These are phyloP conservation scores for Leonotis leonurus DNA, from an alignment of 257 asterid species.

Conservation along the genomic window DNA sequence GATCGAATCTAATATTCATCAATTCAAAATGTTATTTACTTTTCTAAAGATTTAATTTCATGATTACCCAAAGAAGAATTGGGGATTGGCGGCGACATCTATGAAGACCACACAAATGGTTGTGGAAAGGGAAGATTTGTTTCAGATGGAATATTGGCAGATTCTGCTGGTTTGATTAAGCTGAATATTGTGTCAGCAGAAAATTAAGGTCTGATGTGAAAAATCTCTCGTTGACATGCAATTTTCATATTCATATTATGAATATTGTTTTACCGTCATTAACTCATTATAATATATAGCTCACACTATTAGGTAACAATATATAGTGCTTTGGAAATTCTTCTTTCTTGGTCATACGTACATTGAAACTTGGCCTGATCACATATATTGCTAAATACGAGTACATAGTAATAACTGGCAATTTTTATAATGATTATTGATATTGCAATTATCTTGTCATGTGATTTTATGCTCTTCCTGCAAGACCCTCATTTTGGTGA, in stretches of 20 bases:
- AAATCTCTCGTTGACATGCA: no score
- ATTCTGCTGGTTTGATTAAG: no score
- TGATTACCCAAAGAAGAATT: conserved; percentile 40
- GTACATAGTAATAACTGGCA: not conserved
- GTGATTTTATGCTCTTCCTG: conserved; percentile 7
- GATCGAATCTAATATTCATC: no score
- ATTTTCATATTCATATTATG: no score
- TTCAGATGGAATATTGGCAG: no score
- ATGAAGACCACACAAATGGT: conserved; percentile 63
- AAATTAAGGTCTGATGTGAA: not conserved
- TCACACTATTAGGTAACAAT: not conserved
- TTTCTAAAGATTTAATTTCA: no score
- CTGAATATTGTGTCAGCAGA: no score
- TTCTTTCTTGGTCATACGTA: not conserved
- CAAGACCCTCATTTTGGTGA: conserved; percentile 79
- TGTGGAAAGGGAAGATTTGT: conserved; percentile 35
- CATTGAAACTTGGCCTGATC: not conserved
- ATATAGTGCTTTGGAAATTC: not conserved
- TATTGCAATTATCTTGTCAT: conserved; percentile 13
- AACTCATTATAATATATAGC: no score
- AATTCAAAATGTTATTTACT: no score
- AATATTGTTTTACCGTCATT: not conserved
- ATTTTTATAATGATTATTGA: not conserved
- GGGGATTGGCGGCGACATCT: conserved; percentile 43
- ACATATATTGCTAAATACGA: not conserved